Conservation (phyloP, 345 rosid species). For the Citrus cavaleriei region DNA sequence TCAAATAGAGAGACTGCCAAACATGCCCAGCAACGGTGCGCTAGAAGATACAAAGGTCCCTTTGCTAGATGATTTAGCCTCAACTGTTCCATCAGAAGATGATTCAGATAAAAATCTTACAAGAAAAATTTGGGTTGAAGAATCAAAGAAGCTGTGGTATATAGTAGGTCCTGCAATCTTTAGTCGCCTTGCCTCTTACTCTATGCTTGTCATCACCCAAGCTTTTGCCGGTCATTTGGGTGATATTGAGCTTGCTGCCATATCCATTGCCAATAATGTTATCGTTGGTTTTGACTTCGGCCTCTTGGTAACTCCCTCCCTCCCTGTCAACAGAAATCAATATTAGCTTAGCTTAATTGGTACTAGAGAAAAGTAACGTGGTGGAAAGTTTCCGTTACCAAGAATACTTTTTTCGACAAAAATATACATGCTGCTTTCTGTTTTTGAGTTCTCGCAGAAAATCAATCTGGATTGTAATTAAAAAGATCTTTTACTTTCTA, state of each 20-base stretch:
- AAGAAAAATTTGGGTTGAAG: constrained; percentile 59
- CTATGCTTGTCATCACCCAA: constrained; percentile 90
- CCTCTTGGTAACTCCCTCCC: constrained; percentile 54
- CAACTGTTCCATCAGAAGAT: background rate
- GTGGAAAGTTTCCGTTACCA: background rate
- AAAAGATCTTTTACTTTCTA: background rate
- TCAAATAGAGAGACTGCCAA: background rate
- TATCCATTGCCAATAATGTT: constrained; percentile 73
- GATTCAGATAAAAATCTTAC: constrained; percentile 15
- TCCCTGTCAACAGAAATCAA: background rate
- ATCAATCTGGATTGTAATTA: background rate
- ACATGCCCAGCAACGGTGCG: constrained; percentile 14
- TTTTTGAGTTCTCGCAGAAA: background rate
- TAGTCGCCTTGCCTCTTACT: constrained; percentile 63
- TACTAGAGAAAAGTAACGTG: background rate
- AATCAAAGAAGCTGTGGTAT: constrained; percentile 84
- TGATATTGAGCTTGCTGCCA: constrained; percentile 86
- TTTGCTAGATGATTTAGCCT: constrained; percentile 18
- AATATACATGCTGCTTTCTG: background rate
- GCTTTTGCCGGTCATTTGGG: constrained; percentile 97
- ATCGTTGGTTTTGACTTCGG: constrained; percentile 76
- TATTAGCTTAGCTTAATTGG: background rate
- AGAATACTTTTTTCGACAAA: too few species aligned
- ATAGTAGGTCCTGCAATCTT: constrained; percentile 87
- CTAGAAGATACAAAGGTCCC: constrained; percentile 32